A percentile compares a stretch with the other conserved stretches of the same genome.
Conservation (phyloP, 148 eudicot genomes). For the Persicaria tinctoria region DNA sequence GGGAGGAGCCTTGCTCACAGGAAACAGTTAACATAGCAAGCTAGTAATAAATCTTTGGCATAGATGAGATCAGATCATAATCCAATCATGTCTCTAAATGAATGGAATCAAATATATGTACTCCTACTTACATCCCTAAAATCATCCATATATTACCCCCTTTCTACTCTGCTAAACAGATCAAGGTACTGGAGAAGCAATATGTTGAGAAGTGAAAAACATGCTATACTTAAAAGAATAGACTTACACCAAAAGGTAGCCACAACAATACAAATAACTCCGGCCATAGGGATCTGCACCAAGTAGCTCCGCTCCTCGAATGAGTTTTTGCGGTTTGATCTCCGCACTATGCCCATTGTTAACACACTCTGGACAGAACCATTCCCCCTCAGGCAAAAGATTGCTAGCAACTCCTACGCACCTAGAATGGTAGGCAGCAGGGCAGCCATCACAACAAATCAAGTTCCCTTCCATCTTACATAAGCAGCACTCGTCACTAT, state of each 20-base stretch:
- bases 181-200: background rate
- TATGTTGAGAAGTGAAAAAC: background rate
- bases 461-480: slow-evolving; percentile 95
- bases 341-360: slow-evolving; percentile 38
- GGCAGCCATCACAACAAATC: slow-evolving; percentile 98
- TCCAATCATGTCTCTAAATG: background rate
- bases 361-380: slow-evolving; percentile 92
- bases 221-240: slow-evolving; percentile 12
- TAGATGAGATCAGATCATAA: background rate
- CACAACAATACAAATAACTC: slow-evolving; percentile 58
- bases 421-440: slow-evolving; percentile 86
- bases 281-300: slow-evolving; percentile 78
- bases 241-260: slow-evolving; percentile 95
- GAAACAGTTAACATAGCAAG: background rate
- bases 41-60: background rate
- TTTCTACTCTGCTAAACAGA: background rate
- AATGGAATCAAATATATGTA: background rate
- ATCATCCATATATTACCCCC: background rate
- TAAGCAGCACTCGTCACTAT: slow-evolving; percentile 90
- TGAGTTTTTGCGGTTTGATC: slow-evolving; percentile 46
- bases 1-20: background rate
- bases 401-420: slow-evolving; percentile 74
- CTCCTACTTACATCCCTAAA: background rate
- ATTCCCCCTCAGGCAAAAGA: slow-evolving; percentile 88
- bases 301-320: slow-evolving; percentile 85